A percentile compares a stretch with the other conserved stretches of the same genome.
These are phyloP conservation scores for Dryadomyces sulphureus DNA, from an alignment of 2,329 filamentous ascomycete species.

Conservation along the genomic window DNA sequence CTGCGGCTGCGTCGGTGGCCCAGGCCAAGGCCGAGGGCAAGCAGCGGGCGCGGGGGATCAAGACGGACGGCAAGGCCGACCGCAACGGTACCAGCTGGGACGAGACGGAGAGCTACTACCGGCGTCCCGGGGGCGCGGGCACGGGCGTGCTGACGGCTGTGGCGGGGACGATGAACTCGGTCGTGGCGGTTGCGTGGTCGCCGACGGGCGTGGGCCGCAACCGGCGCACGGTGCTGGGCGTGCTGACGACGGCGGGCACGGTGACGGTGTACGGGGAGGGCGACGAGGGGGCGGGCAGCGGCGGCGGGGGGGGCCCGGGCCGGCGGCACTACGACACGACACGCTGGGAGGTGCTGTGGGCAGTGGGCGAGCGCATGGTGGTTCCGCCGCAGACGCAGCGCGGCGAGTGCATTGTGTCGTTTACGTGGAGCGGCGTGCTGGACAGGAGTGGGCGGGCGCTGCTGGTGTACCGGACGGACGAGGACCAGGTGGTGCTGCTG, in stretches of 20 bases:
- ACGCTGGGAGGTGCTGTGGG: conserved; percentile 41
- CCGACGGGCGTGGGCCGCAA: conserved; percentile 41
- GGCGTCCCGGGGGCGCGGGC: conserved; percentile 24
- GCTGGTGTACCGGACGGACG: conserved; percentile 36
- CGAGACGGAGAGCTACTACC: background rate
- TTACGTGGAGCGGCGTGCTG: conserved; percentile 34
- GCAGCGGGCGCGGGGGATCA: background rate
- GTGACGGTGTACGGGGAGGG: conserved; percentile 37
- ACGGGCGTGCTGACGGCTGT: conserved; percentile 28
- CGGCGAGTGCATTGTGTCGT: conserved; percentile 32
- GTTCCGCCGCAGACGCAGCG: conserved; percentile 26
- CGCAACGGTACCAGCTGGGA: background rate
- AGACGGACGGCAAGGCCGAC: background rate
- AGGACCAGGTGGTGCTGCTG: conserved; percentile 34
- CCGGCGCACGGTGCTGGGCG: conserved; percentile 33
- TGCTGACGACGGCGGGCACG: conserved; percentile 33
- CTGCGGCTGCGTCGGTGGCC: conserved; percentile 12
- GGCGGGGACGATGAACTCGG: conserved; percentile 38
- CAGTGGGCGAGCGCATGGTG: conserved; percentile 34
- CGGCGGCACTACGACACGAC: conserved; percentile 17
- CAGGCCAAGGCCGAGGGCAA: conserved; percentile 9
- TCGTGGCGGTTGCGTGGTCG: conserved; percentile 41
- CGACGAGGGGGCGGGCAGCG: conserved; percentile 5
- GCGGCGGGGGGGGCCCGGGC: background rate
- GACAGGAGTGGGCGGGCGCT: conserved; percentile 19